phyloP scores from a whole-genome alignment of 1,284 basidiomycete species.

The Gymnopus androsaceus region DNA sequence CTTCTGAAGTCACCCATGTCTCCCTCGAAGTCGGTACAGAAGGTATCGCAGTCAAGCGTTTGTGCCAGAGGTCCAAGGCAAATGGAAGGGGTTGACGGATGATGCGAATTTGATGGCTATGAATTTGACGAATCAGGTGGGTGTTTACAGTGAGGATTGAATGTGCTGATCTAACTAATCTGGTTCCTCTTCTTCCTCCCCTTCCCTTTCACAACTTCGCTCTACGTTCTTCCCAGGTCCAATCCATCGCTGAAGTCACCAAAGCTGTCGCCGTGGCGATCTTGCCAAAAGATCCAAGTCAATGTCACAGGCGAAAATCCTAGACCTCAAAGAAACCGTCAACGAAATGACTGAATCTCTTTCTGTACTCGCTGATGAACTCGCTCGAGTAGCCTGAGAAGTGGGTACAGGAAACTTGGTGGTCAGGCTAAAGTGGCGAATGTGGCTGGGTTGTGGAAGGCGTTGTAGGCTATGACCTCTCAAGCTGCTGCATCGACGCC shows the following conservation, averaged over 20 bases:
- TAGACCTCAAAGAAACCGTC: conserved; percentile 85
- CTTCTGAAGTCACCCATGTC: conserved; percentile 84
- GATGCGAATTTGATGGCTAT: conserved; percentile 90
- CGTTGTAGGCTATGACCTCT: conserved; percentile 94
- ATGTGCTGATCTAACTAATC: too few species aligned
- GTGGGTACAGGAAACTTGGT: conserved; percentile 87
- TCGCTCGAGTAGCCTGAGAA: conserved; percentile 75
- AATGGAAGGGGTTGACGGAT: conserved; percentile 84
- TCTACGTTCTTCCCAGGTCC: conserved; percentile 34
- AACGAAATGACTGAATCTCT: conserved; percentile 91
- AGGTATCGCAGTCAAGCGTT: conserved; percentile 91
- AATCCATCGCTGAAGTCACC: conserved; percentile 82
- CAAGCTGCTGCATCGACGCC: too few species aligned
- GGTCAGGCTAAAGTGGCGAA: conserved; percentile 88
- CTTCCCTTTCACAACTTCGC: too few species aligned
- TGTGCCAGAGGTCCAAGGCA: conserved; percentile 86
- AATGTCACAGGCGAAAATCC: conserved; percentile 89
- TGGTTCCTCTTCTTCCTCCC: too few species aligned
- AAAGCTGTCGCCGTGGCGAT: conserved; percentile 91
- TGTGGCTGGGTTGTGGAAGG: conserved; percentile 98
- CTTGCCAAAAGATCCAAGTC: conserved; percentile 87
- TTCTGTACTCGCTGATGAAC: conserved; percentile 84
- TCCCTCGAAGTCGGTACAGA: conserved; percentile 85
- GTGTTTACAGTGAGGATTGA: neutral
- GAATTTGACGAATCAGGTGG: conserved; percentile 89